Base-by-base conservation (phyloP, 331 rosid genomes). In the Pyracantha coccinea region DNA sequence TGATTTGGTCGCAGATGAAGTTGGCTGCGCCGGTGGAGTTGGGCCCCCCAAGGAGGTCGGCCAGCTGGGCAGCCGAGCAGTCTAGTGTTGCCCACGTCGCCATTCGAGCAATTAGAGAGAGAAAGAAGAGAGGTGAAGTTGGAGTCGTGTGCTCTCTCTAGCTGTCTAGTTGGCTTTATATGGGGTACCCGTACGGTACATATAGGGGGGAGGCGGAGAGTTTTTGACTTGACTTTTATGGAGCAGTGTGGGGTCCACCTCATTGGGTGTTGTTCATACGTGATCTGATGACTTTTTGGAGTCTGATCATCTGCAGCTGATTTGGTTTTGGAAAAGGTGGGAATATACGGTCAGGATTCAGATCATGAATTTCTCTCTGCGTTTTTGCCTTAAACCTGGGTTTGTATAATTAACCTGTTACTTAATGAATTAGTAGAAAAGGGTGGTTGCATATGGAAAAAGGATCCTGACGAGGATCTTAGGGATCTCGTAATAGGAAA, bases 11-110 rank as follows among this genome's bases (percentile, higher is more conserved):
- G 78, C 98, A 93, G 74, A 93, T 90, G 69, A 80, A 66, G 31
- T 3, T 1, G 0, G 97, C 98, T 7, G 96, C 96, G 15, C 63
- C 35, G 16, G 90, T 79, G 20, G 86, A 15, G 88, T 89, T 93
- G 29, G 94, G 79, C 29, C 97, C 96, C 0, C 44, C 45, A 38
- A 93, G 63, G 25, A 75, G 35, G 14, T 17, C 47, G 10, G 96
- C 83, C 16, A 93, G 90, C 1, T 76, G 77, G 27, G 52, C 1
- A 16, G 85, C 67, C 23, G 79, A 33, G 77, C 84, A 85, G 9
- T 14, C 6, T 20, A 59, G 13, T 2, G 74, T 1, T 14, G 75
- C 82, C 88, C 79, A 81, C 21, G 52, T 65, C 2, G 69, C 25
- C 69, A 65, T 12, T 63, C 7, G 16, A 19, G 61, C 62, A 7